Base-by-base conservation (phyloP, 2,329 filamentous ascomycete genomes). In the Emergomyces orientalis region DNA sequence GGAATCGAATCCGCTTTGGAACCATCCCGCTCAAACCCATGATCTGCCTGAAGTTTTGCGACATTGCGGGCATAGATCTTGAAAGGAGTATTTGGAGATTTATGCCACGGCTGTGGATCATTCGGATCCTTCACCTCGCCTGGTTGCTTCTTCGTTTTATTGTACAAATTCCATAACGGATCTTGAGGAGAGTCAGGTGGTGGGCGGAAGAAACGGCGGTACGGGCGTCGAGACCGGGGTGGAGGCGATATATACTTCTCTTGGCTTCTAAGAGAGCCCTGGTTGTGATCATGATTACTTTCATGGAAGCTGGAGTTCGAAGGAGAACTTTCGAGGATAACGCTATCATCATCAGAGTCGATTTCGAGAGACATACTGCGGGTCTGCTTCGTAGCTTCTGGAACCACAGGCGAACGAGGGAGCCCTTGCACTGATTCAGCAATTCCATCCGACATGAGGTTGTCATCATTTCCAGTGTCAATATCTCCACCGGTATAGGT, bases 1-100 rank as follows among this genome's bases (percentile, higher is more conserved):
- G 67, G 67, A n/a, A 75, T 64, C 17, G 63, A 66, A 3, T 67
- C 64, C 22, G 71, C 65, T 55, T 34, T 56, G 43, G 14, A 61
- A 32, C 55, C 27, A 37, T 56, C 19, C 19, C 45, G 2, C 71
- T 71, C 71, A 45, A 67, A 70, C 32, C 64, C 63, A 2, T 72
- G 68, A 55, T 76, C 73, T 27, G 58, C 62, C 17, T 70, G 63
- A 25, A 75, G 65, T 25, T 75, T 73, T 54, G 71, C 69, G 59
- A 76, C 72, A 2, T 69, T 69, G 41, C 70, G 66, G 14, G 71
- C 72, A 71, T 74, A 78, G 7, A 63, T 64, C 63, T 77, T 77
- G 64, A 77, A 76, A 0, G 74, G 72, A 1, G 76, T 78, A 60
- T 74, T 71, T 1, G 68, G 69, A 49, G 71, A 67, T 39, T 74